phyloP scores from a whole-genome alignment of 2,329 filamentous ascomycete genomes.

The Aspergillus viridinutans region DNA sequence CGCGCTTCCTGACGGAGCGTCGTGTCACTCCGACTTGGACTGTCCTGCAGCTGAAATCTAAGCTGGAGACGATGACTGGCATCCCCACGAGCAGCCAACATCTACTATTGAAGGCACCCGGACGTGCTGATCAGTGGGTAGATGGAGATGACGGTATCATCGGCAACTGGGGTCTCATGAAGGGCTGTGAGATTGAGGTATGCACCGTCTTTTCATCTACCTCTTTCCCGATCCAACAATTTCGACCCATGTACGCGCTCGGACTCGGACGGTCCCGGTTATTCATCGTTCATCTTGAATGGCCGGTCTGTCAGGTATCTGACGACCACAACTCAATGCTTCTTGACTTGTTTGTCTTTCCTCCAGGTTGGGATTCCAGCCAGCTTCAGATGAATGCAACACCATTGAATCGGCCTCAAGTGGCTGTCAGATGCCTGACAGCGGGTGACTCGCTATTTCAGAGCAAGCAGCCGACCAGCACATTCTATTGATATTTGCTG shows the following conservation, averaged over 20 bases:
- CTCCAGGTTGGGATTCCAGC: not conserved
- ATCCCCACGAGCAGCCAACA: slow-evolving; percentile 76
- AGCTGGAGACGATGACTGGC: slow-evolving; percentile 89
- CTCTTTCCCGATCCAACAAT: not conserved
- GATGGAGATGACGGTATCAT: slow-evolving; percentile 66
- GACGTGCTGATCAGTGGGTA: slow-evolving; percentile 57
- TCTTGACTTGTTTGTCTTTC: not conserved
- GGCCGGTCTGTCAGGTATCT: not conserved
- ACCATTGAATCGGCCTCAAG: not conserved
- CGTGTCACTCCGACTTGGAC: slow-evolving; percentile 91
- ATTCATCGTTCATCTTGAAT: too few relatives aligned
- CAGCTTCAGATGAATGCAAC: not conserved
- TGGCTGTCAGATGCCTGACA: not conserved
- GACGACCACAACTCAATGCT: not conserved
- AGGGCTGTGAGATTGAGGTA: slow-evolving; percentile 44
- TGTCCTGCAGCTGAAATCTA: slow-evolving; percentile 74
- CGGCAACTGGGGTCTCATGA: slow-evolving; percentile 47
- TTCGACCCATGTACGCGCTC: not conserved
- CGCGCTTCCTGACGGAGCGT: slow-evolving; percentile 67
- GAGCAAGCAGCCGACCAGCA: not conserved
- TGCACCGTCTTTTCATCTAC: slow-evolving; percentile 4
- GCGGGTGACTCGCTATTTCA: not conserved
- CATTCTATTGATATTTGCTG: not conserved
- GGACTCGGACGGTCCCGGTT: not conserved
- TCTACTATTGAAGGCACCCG: slow-evolving; percentile 65